phyloP scores from a whole-genome alignment of 768 basidiomycete genomes.

The Trametes maxima region DNA sequence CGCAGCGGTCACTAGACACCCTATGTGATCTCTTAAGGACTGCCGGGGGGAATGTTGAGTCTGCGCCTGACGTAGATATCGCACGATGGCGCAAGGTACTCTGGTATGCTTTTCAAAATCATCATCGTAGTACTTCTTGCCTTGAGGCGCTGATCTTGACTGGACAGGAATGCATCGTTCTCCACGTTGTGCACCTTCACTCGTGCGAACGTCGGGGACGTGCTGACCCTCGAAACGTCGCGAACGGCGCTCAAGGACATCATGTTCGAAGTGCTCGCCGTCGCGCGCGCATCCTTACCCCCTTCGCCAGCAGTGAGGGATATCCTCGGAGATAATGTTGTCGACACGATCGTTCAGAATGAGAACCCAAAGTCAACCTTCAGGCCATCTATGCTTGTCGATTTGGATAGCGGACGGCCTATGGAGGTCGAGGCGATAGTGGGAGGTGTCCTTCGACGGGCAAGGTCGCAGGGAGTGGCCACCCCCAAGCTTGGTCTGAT shows the following conservation, averaged over 20 bases:
- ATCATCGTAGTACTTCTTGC: background rate
- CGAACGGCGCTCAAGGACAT: constrained; percentile 26
- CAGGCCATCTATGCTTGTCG: constrained; percentile 42
- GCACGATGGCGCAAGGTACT: constrained; percentile 36
- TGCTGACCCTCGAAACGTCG: constrained; percentile 26
- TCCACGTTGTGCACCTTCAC: constrained; percentile 36
- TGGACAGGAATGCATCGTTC: constrained; percentile 35
- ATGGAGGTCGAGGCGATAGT: constrained; percentile 44
- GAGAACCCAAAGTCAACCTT: constrained; percentile 31
- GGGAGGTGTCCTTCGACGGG: constrained; percentile 29
- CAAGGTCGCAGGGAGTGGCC: constrained; percentile 12
- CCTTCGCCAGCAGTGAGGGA: constrained; percentile 8
- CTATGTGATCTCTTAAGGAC: constrained; percentile 26
- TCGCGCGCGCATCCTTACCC: constrained; percentile 30
- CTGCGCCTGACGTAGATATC: constrained; percentile 31
- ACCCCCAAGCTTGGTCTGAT: constrained; percentile 26
- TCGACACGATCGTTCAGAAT: constrained; percentile 28
- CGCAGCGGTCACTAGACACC: constrained; percentile 17
- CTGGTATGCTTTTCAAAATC: constrained; percentile 21
- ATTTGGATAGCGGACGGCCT: constrained; percentile 39
- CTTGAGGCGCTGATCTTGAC: background rate
- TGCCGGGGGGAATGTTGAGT: constrained; percentile 28
- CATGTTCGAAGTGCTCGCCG: constrained; percentile 35
- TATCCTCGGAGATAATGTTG: constrained; percentile 29
- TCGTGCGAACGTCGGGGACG: constrained; percentile 28